Conservation (phyloP, 2,329 filamentous ascomycete genomes). For the Bipolaris zeicola region DNA sequence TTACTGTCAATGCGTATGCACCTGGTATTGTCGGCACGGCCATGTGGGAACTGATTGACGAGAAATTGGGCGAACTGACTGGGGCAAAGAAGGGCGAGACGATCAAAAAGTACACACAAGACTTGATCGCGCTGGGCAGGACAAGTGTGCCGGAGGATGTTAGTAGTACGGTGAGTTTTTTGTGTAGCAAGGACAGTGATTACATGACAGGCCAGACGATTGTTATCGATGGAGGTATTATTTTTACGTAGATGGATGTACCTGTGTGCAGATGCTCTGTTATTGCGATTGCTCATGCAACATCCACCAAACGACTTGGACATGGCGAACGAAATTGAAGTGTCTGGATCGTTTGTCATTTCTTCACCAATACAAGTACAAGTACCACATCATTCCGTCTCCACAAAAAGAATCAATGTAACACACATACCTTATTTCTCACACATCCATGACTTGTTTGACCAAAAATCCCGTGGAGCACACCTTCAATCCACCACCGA, state of each 20-base stretch:
- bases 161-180: constrained; percentile 65
- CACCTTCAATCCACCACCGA: background rate
- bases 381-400: no score
- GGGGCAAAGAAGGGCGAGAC: constrained; percentile 60
- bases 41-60: constrained; percentile 74
- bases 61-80: constrained; percentile 59
- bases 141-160: constrained; percentile 68
- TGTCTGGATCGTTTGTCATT: no score
- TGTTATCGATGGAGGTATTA: constrained; percentile 66
- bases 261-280: background rate
- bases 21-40: constrained; percentile 70
- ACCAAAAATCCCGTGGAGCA: no score
- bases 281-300: background rate
- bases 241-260: constrained; percentile 48
- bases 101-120: constrained; percentile 60
- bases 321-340: background rate
- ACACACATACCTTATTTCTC: no score
- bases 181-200: constrained; percentile 64
- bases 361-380: no score
- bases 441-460: no score
- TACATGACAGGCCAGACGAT: constrained; percentile 71
- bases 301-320: background rate
- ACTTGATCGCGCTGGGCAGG: constrained; percentile 63
- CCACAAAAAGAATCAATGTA: no score
- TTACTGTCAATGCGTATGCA: constrained; percentile 70